Evolutionary conservation across 176 grass and related monocot genomes (phyloP).

Genomic region (Lolium multiflorum): DNA sequence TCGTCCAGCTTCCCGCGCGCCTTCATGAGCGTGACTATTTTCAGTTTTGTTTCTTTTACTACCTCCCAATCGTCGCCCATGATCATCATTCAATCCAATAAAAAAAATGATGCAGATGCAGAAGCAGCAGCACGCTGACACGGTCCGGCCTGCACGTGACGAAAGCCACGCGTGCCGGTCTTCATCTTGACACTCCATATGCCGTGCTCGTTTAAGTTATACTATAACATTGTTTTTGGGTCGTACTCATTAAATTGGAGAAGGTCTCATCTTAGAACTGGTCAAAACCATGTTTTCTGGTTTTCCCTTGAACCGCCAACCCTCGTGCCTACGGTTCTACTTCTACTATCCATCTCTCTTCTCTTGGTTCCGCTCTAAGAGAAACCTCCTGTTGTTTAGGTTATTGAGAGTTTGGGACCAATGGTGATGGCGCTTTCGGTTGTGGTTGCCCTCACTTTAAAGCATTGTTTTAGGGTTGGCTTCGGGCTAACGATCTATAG

Average conservation of each 20-base stretch:
- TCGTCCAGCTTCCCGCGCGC: not conserved
- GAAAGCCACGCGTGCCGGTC: not conserved
- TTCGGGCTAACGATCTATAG: not conserved
- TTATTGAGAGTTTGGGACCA: too few relatives aligned
- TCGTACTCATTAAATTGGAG: not conserved
- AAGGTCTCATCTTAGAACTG: not conserved
- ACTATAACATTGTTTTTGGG: not conserved
- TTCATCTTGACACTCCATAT: not conserved
- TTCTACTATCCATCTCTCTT: too few relatives aligned
- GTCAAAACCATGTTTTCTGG: too few relatives aligned
- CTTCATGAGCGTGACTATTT: not conserved
- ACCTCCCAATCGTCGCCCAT: not conserved
- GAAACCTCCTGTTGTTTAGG: too few relatives aligned
- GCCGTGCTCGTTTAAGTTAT: not conserved
- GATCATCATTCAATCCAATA: too few relatives aligned
- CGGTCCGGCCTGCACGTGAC: not conserved
- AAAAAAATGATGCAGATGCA: too few relatives aligned
- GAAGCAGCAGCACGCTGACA: not conserved
- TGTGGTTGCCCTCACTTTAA: too few relatives aligned
- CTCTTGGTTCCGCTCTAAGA: too few relatives aligned
- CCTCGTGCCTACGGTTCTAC: too few relatives aligned
- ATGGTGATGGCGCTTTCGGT: too few relatives aligned
- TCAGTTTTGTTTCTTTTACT: not conserved
- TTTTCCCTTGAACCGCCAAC: too few relatives aligned
- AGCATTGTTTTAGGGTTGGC: not conserved